Conservation (phyloP, 108 stramenopile species). For the Cyclotella kingstonii region DNA sequence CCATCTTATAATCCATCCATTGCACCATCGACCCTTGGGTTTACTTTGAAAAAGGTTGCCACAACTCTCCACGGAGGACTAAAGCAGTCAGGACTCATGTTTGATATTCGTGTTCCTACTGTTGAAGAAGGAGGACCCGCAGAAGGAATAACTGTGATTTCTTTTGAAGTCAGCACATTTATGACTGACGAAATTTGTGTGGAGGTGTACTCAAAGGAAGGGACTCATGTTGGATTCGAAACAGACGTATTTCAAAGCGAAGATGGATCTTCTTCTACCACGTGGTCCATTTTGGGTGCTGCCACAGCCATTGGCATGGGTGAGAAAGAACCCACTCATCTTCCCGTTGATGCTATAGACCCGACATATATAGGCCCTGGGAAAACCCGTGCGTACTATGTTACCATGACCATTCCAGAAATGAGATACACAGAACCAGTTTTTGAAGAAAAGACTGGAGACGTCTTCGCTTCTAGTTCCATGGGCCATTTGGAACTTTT, state of each 20-base stretch:
- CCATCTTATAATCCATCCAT: constrained; percentile 7
- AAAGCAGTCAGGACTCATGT: constrained; percentile 36
- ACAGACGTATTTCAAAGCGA: constrained; percentile 2
- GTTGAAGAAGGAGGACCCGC: constrained; percentile 35
- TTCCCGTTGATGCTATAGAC: constrained; percentile 31
- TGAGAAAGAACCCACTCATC: constrained; percentile 12
- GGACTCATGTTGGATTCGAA: constrained; percentile 39
- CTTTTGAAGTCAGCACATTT: constrained; percentile 32
- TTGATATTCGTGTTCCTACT: constrained; percentile 33
- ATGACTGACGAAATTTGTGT: constrained; percentile 32
- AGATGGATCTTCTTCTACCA: constrained; percentile 12
- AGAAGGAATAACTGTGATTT: constrained; percentile 31
- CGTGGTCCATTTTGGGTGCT: constrained; percentile 28
- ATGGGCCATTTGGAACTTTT: constrained; percentile 21
- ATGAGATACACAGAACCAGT: constrained; percentile 35
- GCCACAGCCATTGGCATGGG: constrained; percentile 20
- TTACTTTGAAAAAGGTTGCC: constrained; percentile 24
- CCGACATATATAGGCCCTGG: constrained; percentile 24
- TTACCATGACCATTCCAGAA: constrained; percentile 32
- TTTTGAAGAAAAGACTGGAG: constrained; percentile 27
- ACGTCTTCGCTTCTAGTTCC: constrained; percentile 8
- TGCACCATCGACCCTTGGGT: constrained; percentile 14
- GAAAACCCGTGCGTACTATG: constrained; percentile 31
- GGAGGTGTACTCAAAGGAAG: constrained; percentile 38
- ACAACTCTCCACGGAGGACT: constrained; percentile 33